Base-by-base conservation (phyloP, 2,329 filamentous ascomycete genomes). In the Ophiostoma himal-ulmi region DNA sequence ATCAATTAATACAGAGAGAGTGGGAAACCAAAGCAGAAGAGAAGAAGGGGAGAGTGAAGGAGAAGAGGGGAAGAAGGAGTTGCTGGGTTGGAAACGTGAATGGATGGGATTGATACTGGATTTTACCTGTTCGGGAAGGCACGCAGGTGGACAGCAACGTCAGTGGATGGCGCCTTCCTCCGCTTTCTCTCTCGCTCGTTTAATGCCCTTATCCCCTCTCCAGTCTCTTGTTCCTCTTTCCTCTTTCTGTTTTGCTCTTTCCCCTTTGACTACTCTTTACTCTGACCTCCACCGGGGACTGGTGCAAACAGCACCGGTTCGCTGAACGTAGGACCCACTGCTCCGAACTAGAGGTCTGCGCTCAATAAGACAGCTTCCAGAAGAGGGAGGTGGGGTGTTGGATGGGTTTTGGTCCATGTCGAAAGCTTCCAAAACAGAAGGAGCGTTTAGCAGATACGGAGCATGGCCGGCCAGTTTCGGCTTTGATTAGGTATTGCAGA, bases 341-440 rank as follows among this genome's bases (percentile, higher is more conserved):
- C 14, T 22, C 14, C 20, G 57, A 36, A 11, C 57, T 64, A 37
- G 37, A 37, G 62, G 62, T 39, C 62, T 66, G 7, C 22, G n/a
- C 20, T 67, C 14, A 2, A 17, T 22, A 26, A 48, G 34, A n/a
- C 41, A 36, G 22, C 68, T 62, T 69, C 68, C 68, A 44, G 68
- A 70, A 70, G 22, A 62, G 54, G 65, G 66, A 68, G 66, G 66
- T 68, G 69, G 65, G 69, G 69, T 39, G 36, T 22, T 20, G 20
- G 37, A 11, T n/a, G 52, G 52, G 52, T 3, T 54, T 26, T 26
- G 22, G n/a, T 26, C 17, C 52, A 4, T 26, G 11, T 26, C 26
- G 52, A 13, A 26, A 57, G 52, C 22, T 57, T 57, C 52, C 52
- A 57, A 57, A 57, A 14, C 22, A 22, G 34, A 66, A 41, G 64